A percentile compares a stretch with the other conserved stretches of the same genome.
phyloP scores from a whole-genome alignment of 306 rosid species.

The Casuarina equisetifolia region DNA sequence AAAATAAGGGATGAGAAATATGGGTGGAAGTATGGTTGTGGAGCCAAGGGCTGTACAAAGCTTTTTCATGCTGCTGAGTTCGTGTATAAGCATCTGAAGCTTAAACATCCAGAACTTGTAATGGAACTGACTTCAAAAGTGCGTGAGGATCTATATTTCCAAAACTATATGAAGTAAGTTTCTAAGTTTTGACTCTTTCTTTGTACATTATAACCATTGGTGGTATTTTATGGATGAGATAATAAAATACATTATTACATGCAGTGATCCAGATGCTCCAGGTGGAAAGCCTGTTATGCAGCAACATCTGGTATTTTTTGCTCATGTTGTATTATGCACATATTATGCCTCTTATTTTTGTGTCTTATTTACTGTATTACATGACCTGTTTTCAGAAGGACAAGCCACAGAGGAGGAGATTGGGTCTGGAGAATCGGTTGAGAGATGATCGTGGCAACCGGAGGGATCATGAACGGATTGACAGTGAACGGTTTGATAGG shows the following conservation, averaged over 20 bases:
- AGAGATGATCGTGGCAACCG: slow-evolving; percentile 89
- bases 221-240: slow-evolving; percentile 25
- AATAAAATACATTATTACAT: slow-evolving; percentile 29
- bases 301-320: slow-evolving; percentile 70
- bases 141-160: slow-evolving; percentile 86
- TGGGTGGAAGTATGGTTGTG: slow-evolving; percentile 99
- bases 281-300: slow-evolving; percentile 98
- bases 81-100: slow-evolving; percentile 91
- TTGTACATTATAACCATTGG: slow-evolving; percentile 10
- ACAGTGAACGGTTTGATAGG: slow-evolving; percentile 64
- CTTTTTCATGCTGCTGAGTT: slow-evolving; percentile 97
- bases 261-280: slow-evolving; percentile 87
- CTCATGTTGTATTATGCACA: slow-evolving; percentile 12
- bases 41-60: slow-evolving; percentile 99
- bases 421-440: slow-evolving; percentile 67
- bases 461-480: slow-evolving; percentile 64
- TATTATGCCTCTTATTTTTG: neutral
- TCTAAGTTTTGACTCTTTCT: slow-evolving; percentile 10
- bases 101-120: slow-evolving; percentile 87
- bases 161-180: slow-evolving; percentile 95
- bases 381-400: slow-evolving; percentile 58
- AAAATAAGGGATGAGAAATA: slow-evolving; percentile 98
- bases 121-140: slow-evolving; percentile 78
- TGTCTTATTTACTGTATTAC: slow-evolving; percentile 4
- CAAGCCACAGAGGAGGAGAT: slow-evolving; percentile 69